Evolutionary conservation across 2,329 filamentous ascomycete genomes (phyloP), one percentile per base, ranked within the genome.

Genomic region (Aspergillus sp.): DNA sequence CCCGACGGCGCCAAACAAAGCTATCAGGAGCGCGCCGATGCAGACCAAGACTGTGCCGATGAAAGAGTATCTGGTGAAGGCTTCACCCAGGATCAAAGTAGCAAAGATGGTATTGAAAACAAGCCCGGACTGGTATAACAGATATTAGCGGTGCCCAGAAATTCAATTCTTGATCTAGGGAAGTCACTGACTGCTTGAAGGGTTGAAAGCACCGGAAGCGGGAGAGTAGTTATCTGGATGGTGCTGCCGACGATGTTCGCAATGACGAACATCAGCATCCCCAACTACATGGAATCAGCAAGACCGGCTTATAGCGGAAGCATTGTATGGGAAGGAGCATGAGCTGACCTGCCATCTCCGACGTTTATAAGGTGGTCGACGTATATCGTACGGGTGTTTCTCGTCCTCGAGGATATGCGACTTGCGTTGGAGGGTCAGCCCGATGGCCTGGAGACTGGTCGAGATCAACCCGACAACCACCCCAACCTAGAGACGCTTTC

Each of bases 81-180:
- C 91, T 78, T 99, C 94, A 71, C 90, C 89, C 51, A 99, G 85
- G 70, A 98, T 91, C 59, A 98, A 80, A 48, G 92, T 96, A 63
- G 95, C 95, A 83, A 96, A 97, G 76, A 98, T 92, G 59, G 94
- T 97, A 81, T 99, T 99, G 84, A 99, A 99, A 63, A 99, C 95
- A 58, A 99, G 84, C 48, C 95, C 95, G 3, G 94, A 96, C 74
- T 85, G 67, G 60, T 58, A 32, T 30, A 36, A n/a, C 36, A 23
- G 13, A 50, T 45, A 59, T 64, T 63, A 67, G 60, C 41, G 51
- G 60, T 21, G 48, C 45, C 32, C 61, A 9, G 30, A 15, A 12
- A 54, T 10, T 47, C 21, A 57, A 48, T 45, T 36, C 23, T 3
- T 6, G 55, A 47, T 36, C 49, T 41, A 53, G 28, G 47, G 39